A percentile compares a stretch with the other conserved stretches of the same genome.
phyloP scores from a whole-genome alignment of 306 rosid genomes.

The Prosopis cineraria region DNA sequence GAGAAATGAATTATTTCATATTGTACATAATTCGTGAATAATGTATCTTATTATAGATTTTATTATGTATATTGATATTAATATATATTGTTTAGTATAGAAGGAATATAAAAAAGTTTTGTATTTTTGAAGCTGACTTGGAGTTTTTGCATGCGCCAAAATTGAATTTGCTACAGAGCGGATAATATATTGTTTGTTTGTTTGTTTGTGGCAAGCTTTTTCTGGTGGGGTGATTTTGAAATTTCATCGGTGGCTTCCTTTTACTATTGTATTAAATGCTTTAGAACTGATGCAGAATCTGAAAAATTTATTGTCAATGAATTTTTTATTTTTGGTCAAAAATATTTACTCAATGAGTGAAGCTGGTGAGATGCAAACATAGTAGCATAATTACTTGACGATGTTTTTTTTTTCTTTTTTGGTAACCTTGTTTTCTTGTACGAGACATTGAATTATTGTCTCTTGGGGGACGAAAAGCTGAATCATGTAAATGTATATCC shows the following conservation, averaged over 20 bases:
- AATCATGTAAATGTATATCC: no score
- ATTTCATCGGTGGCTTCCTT: not conserved
- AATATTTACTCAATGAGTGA: not conserved
- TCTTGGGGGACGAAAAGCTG: no score
- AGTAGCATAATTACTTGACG: not conserved
- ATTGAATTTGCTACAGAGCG: not conserved
- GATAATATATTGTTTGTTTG: not conserved
- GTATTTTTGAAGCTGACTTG: not conserved
- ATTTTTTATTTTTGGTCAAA: not conserved
- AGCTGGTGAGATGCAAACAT: not conserved
- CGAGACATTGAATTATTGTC: not conserved
- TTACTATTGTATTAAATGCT: not conserved
- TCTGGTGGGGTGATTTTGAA: not conserved
- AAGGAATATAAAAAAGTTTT: not conserved
- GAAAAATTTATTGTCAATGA: not conserved
- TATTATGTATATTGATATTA: no score
- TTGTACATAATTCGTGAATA: not conserved
- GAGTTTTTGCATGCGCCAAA: not conserved
- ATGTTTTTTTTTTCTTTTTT: no score
- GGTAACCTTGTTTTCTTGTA: not conserved
- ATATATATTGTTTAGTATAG: no score
- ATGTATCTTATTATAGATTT: no score
- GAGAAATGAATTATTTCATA: not conserved
- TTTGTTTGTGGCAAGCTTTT: not conserved
- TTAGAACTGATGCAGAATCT: not conserved